Percentiles rank a stretch among this genome's conserved stretches.
These are phyloP conservation scores for Chlamydomonas sp. DNA, from an alignment of 139 green algal species.

Conservation along the genomic window DNA sequence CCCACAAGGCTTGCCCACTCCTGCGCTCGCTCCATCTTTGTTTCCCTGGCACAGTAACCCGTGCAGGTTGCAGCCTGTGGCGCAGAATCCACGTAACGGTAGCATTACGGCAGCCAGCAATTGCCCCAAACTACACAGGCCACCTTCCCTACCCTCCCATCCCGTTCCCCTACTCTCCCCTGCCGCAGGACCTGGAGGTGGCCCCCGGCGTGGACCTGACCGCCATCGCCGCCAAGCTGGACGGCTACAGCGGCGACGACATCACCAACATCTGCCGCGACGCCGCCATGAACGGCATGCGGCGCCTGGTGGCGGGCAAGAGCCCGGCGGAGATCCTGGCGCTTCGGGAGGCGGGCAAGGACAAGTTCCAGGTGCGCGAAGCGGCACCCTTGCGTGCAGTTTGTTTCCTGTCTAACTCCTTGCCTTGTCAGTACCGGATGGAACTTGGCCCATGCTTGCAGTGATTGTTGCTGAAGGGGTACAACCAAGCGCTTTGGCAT, in stretches of 20 bases:
- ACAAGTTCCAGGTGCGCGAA: constrained; percentile 48
- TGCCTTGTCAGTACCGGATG: not conserved
- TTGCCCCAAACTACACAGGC: not conserved
- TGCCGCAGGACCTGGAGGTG: constrained; percentile 70
- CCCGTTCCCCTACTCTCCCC: not conserved
- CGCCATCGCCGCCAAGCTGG: constrained; percentile 66
- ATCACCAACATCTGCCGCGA: constrained; percentile 93
- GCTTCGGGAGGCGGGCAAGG: constrained; percentile 61
- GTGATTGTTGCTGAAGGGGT: not conserved
- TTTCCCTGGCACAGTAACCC: too few species aligned
- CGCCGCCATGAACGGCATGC: constrained; percentile 92
- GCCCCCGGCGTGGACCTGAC: constrained; percentile 77
- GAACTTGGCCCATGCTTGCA: not conserved
- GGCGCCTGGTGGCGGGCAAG: constrained; percentile 80
- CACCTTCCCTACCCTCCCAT: not conserved
- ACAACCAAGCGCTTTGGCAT: not conserved
- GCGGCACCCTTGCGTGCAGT: not conserved
- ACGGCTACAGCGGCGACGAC: constrained; percentile 92
- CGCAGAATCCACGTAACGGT: too few species aligned
- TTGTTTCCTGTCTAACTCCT: not conserved
- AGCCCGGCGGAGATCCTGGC: constrained; percentile 75
- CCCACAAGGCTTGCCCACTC: too few species aligned
- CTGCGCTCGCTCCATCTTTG: too few species aligned
- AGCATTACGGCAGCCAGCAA: too few species aligned
- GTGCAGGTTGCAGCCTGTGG: too few species aligned